Evolutionary conservation across 805 yeast species (phyloP), one percentile per base, ranked within the genome.

Genomic region (Saccharomyces eubayanus): DNA sequence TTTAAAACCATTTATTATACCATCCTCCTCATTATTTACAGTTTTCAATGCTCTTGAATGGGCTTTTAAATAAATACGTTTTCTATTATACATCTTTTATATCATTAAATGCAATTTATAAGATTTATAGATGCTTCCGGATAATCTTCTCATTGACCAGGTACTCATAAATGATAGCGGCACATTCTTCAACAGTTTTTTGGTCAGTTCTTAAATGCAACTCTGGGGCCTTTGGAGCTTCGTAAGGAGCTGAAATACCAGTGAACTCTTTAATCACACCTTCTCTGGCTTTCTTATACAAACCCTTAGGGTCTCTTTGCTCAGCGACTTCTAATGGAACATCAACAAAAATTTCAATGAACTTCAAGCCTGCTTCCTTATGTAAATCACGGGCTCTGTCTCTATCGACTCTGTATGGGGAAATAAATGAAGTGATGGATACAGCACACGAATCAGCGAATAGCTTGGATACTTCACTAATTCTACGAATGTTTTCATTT

Each of bases 261-360:
- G 98, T 91, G 75, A 91, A 91, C 67, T 91, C 96, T 73, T 88
- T 88, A 70, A 91, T 91, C 57, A 86, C 75, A 36, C 98, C 98
- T 66, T 90, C 94, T 71, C 97, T 83, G 16, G 98, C 98, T 79
- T 92, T 92, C 74, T 90, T 90, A 77, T 92, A 92, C 61, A 92
- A 76, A 11, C 98, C 98, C 76, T 92, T 92, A 59, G 98, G 98
- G 72, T 92, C 98, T 75, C 98, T 88, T 72, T 89, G 80, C 77
- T 92, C 98, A 50, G 97, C 98, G 57, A 92, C 89, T 65, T 85
- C 90, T 51, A 92, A 77, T 36, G 98, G 97, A 47, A 90, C 97
- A 70, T 91, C 96, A 40, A 91, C 92, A 61, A 74, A 90, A 8
- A 92, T 95, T 75, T 91, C 98, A 53, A 91, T 80, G 65, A 91